These are phyloP conservation scores for Ogataea kodamae DNA, from an alignment of 805 yeast genomes.

Conservation along the genomic window DNA sequence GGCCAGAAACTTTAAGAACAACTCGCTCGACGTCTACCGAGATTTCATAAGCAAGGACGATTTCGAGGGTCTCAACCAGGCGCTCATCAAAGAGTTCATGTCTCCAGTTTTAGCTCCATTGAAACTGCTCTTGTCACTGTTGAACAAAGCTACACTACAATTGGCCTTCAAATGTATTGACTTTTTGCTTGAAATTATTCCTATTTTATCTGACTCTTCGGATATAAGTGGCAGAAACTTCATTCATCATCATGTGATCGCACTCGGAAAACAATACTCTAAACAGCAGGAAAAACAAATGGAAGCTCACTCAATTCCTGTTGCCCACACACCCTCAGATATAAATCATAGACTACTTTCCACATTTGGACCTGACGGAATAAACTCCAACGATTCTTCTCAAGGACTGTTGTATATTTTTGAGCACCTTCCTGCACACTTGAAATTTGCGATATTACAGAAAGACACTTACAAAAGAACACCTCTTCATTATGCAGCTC, in stretches of 20 bases:
- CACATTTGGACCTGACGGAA: slow-evolving; percentile 62
- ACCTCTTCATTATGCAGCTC: slow-evolving; percentile 87
- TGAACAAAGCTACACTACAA: slow-evolving; percentile 62
- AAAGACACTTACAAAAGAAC: slow-evolving; percentile 77
- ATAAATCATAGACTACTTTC: slow-evolving; percentile 45
- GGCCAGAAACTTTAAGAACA: slow-evolving; percentile 10
- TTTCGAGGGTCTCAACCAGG: slow-evolving; percentile 38
- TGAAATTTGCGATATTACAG: slow-evolving; percentile 55
- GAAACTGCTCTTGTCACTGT: slow-evolving; percentile 53
- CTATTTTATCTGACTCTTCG: slow-evolving; percentile 54
- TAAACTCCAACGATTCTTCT: slow-evolving; percentile 53
- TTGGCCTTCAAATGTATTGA: slow-evolving; percentile 57
- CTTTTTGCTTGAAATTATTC: slow-evolving; percentile 46
- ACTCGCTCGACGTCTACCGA: slow-evolving; percentile 23
- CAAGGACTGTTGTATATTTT: slow-evolving; percentile 60
- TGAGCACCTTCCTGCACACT: slow-evolving; percentile 48
- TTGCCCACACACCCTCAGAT: slow-evolving; percentile 46
- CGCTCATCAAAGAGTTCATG: slow-evolving; percentile 41
- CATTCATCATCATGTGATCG: slow-evolving; percentile 78
- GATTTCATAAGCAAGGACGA: slow-evolving; percentile 29
- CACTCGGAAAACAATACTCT: slow-evolving; percentile 62
- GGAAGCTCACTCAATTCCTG: slow-evolving; percentile 24
- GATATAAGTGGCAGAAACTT: slow-evolving; percentile 83
- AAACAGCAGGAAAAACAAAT: slow-evolving; percentile 26
- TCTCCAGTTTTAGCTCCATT: slow-evolving; percentile 49